Evolutionary conservation across 2,329 filamentous ascomycete genomes (phyloP).

Genomic region (Apiospora marii): DNA sequence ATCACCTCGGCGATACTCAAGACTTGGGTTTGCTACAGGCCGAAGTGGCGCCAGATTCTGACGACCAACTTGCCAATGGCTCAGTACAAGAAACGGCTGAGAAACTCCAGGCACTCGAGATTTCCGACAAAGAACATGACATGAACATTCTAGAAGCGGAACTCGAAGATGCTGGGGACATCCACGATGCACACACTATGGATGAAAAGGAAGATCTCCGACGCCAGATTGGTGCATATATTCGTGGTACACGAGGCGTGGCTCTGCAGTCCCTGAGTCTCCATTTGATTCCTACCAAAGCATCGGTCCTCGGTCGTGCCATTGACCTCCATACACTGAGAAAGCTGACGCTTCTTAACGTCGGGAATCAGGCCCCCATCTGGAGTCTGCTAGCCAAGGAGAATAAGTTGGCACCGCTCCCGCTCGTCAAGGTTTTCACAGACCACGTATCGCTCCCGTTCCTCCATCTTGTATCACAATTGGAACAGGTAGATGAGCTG

Average conservation of each 20-base stretch:
- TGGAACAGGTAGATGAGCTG: slow-evolving; percentile 63
- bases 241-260: slow-evolving; percentile 65
- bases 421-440: slow-evolving; percentile 66
- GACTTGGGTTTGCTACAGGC: background rate
- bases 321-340: slow-evolving; percentile 65
- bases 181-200: slow-evolving; percentile 36
- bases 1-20: background rate
- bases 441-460: slow-evolving; percentile 67
- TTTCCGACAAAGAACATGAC: slow-evolving; percentile 45
- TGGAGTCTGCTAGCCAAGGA: slow-evolving; percentile 65
- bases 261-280: slow-evolving; percentile 62
- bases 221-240: slow-evolving; percentile 57
- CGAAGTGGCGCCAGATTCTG: background rate
- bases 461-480: slow-evolving; percentile 59
- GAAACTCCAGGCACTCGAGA: slow-evolving; percentile 38
- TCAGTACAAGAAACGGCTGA: slow-evolving; percentile 25
- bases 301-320: slow-evolving; percentile 62
- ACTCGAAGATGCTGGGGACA: slow-evolving; percentile 45
- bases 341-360: slow-evolving; percentile 67
- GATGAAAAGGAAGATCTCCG: slow-evolving; percentile 31
- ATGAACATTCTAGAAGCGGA: slow-evolving; percentile 48
- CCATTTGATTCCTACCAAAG: slow-evolving; percentile 66
- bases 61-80: slow-evolving; percentile 23
- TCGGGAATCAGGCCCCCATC: slow-evolving; percentile 66
- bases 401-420: slow-evolving; percentile 58